phyloP scores from a whole-genome alignment of 176 grass and related monocot species.

The Metroxylon sagu region DNA sequence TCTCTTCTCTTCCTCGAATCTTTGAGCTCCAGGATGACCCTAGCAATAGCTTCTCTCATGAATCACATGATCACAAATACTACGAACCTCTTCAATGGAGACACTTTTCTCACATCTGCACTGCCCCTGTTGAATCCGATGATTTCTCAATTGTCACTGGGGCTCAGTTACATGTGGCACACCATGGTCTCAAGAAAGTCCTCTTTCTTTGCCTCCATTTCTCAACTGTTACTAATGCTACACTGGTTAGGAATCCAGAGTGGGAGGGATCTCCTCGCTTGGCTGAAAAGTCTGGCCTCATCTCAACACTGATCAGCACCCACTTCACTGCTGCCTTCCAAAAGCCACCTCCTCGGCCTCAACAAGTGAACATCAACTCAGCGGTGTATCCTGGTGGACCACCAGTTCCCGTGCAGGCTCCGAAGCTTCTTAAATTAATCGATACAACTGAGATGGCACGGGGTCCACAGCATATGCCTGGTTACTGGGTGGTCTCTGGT shows the following conservation, averaged over 20 bases:
- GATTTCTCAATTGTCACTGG: constrained; percentile 66
- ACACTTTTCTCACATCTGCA: constrained; percentile 85
- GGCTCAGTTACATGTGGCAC: constrained; percentile 58
- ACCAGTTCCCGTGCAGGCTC: constrained; percentile 62
- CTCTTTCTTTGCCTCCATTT: constrained; percentile 76
- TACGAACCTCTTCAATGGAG: constrained; percentile 79
- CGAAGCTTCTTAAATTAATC: constrained; percentile 77
- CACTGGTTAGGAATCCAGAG: constrained; percentile 39
- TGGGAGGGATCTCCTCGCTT: constrained; percentile 93
- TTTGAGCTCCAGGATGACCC: constrained; percentile 62
- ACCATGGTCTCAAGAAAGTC: constrained; percentile 79
- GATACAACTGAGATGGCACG: constrained; percentile 80
- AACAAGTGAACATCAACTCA: constrained; percentile 84
- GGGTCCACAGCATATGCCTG: constrained; percentile 73
- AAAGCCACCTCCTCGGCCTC: constrained; percentile 48
- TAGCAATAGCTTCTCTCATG: constrained; percentile 32
- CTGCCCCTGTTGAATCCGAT: constrained; percentile 74
- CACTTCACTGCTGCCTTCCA: constrained; percentile 71
- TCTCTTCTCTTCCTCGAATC: constrained; percentile 81
- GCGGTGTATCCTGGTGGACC: constrained; percentile 88
- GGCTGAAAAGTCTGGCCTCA: constrained; percentile 79
- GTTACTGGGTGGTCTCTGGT: constrained; percentile 91
- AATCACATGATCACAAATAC: constrained; percentile 60
- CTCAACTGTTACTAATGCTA: constrained; percentile 42
- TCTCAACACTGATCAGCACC: constrained; percentile 89